Evolutionary conservation across 768 basidiomycete species (phyloP).

Genomic region (Lactarius psammicola): DNA sequence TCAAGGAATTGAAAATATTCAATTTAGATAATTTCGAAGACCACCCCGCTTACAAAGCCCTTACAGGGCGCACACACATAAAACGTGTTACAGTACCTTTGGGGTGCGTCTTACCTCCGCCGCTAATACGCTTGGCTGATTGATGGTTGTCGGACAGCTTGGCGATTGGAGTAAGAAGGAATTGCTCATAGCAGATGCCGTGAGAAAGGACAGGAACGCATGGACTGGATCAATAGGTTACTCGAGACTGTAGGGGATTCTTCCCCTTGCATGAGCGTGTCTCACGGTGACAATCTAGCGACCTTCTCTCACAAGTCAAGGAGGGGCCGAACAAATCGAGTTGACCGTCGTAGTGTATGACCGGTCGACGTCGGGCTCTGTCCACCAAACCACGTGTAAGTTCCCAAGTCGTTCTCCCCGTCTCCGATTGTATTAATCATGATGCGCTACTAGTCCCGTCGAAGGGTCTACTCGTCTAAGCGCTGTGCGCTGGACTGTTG

Average conservation of each 20-base stretch:
- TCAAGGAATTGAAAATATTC: slow-evolving; percentile 18
- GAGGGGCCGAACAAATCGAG: neutral
- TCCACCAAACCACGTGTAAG: neutral
- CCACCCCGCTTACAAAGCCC: slow-evolving; percentile 10
- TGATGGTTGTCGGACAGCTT: slow-evolving; percentile 1
- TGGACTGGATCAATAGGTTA: slow-evolving; percentile 12
- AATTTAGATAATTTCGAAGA: slow-evolving; percentile 13
- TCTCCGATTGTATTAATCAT: neutral
- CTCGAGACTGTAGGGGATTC: slow-evolving; percentile 8
- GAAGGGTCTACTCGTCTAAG: slow-evolving; percentile 15
- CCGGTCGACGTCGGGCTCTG: neutral
- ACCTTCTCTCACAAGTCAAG: neutral
- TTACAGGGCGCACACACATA: slow-evolving; percentile 4
- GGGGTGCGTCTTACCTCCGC: slow-evolving; percentile 4
- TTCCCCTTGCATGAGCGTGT: neutral
- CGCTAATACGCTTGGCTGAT: neutral
- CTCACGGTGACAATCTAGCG: slow-evolving; percentile 3
- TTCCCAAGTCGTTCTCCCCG: neutral
- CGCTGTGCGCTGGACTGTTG: slow-evolving; percentile 18
- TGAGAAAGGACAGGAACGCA: slow-evolving; percentile 15
- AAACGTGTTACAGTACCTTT: slow-evolving; percentile 11
- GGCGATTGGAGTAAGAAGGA: neutral
- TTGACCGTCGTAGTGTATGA: slow-evolving; percentile 6
- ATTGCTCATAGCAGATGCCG: neutral
- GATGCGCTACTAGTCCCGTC: neutral